Percentiles rank a stretch among this genome's conserved stretches.
phyloP scores from a whole-genome alignment of 352 stramenopile species.

The Phytopythium delawarense region DNA sequence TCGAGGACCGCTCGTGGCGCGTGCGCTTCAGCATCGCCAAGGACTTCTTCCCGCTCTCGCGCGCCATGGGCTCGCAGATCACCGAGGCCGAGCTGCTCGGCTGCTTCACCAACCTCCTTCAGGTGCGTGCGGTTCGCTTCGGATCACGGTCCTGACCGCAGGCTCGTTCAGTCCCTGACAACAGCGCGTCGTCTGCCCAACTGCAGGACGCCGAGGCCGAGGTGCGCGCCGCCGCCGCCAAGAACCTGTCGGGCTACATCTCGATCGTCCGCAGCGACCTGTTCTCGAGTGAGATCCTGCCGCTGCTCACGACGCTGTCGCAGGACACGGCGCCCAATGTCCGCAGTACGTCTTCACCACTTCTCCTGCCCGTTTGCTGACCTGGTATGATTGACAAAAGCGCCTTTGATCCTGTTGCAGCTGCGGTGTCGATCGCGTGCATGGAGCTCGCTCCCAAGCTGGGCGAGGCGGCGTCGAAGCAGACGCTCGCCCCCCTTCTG shows the following conservation, averaged over 20 bases:
- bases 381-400: not conserved
- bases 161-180: not conserved
- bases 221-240: constrained; percentile 89
- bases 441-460: constrained; percentile 94
- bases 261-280: constrained; percentile 88
- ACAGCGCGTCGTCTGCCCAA: not conserved
- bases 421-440: constrained; percentile 74
- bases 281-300: constrained; percentile 89
- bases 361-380: not conserved
- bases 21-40: constrained; percentile 94
- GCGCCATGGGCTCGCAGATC: constrained; percentile 75
- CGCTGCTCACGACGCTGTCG: constrained; percentile 85
- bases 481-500: constrained; percentile 65
- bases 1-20: constrained; percentile 89
- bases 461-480: constrained; percentile 88
- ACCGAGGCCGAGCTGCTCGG: constrained; percentile 86
- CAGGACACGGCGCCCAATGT: constrained; percentile 91
- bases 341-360: constrained; percentile 44
- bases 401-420: constrained; percentile 18
- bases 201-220: constrained; percentile 88
- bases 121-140: constrained; percentile 27
- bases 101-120: constrained; percentile 90
- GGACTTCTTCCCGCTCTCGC: constrained; percentile 85
- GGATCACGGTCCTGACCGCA: not conserved
- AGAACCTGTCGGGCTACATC: constrained; percentile 92